These are phyloP conservation scores for Castanea crenata DNA, from an alignment of 306 rosid genomes.

Conservation along the genomic window DNA sequence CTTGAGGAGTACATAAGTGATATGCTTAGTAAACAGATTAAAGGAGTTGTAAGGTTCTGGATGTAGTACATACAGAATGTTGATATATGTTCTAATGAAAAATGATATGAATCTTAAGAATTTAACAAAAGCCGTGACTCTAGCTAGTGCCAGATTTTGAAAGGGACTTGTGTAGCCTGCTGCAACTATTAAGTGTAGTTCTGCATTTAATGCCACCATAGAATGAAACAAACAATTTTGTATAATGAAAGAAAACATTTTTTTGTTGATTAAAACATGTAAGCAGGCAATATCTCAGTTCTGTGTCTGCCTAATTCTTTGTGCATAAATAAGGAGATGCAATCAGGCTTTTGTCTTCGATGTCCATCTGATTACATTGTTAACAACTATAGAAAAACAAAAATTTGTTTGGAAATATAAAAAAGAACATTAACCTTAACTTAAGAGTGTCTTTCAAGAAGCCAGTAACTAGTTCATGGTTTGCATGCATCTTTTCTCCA, in stretches of 20 bases:
- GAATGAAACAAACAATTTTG: neutral
- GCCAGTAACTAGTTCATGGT: slow-evolving; percentile 62
- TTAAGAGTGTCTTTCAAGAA: slow-evolving; percentile 79
- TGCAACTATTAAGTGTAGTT: neutral
- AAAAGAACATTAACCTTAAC: slow-evolving; percentile 56
- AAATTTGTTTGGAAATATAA: slow-evolving; percentile 6
- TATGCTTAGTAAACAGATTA: neutral
- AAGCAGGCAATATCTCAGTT: neutral
- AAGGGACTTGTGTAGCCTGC: neutral
- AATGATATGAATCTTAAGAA: neutral
- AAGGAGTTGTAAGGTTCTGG: neutral
- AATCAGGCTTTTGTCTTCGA: neutral
- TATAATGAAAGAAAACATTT: neutral
- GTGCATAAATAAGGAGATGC: neutral
- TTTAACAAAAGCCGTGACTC: neutral
- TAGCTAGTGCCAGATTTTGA: neutral
- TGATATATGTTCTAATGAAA: neutral
- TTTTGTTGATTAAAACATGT: neutral
- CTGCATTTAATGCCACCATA: neutral
- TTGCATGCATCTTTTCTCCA: slow-evolving; percentile 90
- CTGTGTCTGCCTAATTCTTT: neutral
- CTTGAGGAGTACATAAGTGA: neutral
- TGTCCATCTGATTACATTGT: neutral
- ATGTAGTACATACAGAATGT: neutral
- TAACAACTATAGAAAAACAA: neutral